Evolutionary conservation across 2,329 filamentous ascomycete species (phyloP).

Genomic region (Beauveria sp.): DNA sequence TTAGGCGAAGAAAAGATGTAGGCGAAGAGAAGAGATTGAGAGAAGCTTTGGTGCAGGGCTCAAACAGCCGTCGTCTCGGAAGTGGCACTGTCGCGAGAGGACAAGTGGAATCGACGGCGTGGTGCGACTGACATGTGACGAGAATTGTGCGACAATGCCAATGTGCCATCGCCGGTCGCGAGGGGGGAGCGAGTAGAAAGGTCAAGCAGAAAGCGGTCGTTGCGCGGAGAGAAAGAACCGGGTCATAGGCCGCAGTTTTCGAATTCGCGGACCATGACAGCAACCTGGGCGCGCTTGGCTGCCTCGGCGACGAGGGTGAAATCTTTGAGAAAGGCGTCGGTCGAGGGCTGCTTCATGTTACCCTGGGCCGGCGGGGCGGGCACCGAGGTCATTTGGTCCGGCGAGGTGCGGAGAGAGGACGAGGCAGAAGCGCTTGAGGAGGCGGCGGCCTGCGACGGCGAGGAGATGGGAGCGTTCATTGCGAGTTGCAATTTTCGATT

Average conservation of each 20-base stretch:
- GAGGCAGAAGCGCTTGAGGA: slow-evolving; percentile 24
- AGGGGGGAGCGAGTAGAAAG: background rate
- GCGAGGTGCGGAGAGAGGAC: slow-evolving; percentile 20
- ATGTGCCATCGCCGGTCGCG: background rate
- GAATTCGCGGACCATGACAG: slow-evolving; percentile 79
- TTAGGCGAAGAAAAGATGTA: too few species aligned
- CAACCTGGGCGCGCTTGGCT: slow-evolving; percentile 86
- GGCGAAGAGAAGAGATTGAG: background rate
- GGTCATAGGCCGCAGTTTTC: slow-evolving; percentile 57
- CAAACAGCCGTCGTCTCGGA: background rate
- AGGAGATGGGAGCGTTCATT: slow-evolving; percentile 30
- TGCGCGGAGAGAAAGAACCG: background rate
- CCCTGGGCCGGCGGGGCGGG: slow-evolving; percentile 20
- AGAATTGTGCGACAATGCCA: background rate
- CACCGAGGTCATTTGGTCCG: slow-evolving; percentile 18
- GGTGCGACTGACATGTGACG: background rate
- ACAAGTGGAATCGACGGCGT: background rate
- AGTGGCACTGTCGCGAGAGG: background rate
- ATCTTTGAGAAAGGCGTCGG: slow-evolving; percentile 63
- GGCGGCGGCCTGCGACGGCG: slow-evolving; percentile 18
- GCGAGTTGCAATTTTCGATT: background rate
- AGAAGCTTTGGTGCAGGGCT: background rate
- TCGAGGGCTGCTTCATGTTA: slow-evolving; percentile 31
- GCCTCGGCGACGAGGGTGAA: slow-evolving; percentile 86
- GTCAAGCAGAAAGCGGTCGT: background rate